Percentiles rank a stretch among this genome's conserved stretches.
These are phyloP conservation scores for Phlebiopsis flavidoalba DNA, from an alignment of 768 basidiomycete genomes.

Conservation along the genomic window DNA sequence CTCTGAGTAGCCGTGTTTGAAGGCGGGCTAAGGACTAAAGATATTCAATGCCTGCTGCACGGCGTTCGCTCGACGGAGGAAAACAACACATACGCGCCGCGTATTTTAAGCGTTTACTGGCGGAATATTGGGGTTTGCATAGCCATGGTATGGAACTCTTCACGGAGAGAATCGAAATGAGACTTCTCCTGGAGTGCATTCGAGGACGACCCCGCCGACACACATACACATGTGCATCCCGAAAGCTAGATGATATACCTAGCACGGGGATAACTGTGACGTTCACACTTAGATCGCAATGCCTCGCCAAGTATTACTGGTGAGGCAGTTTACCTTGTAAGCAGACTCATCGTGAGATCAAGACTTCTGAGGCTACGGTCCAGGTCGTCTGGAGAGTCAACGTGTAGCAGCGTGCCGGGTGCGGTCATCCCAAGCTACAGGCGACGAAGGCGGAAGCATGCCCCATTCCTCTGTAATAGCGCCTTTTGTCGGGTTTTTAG, in stretches of 20 bases:
- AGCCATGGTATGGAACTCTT: conserved; percentile 93
- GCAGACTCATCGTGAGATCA: conserved; percentile 67
- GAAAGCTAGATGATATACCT: conserved; percentile 61
- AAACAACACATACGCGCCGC: conserved; percentile 38
- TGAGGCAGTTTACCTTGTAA: conserved; percentile 46
- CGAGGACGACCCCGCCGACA: conserved; percentile 72
- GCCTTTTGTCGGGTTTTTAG: conserved; percentile 44
- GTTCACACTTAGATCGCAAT: background rate
- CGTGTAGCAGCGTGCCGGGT: conserved; percentile 63
- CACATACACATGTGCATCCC: conserved; percentile 91
- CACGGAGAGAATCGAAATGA: conserved; percentile 75
- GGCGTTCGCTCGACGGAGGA: background rate
- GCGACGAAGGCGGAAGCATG: conserved; percentile 32
- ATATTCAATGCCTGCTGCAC: background rate
- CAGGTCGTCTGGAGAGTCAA: conserved; percentile 64
- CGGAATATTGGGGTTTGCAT: conserved; percentile 79
- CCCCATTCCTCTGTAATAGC: conserved; percentile 66
- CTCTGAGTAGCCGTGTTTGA: conserved; percentile 41
- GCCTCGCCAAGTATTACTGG: conserved; percentile 6
- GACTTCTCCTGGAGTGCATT: conserved; percentile 63
- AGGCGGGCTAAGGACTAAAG: conserved; percentile 41
- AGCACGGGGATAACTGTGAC: conserved; percentile 63
- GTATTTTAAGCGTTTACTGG: conserved; percentile 54
- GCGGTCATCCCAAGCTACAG: conserved; percentile 66
- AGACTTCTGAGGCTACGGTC: conserved; percentile 72